Evolutionary conservation across 257 asterid genomes (phyloP).

Genomic region (Forsythia suspensa): DNA sequence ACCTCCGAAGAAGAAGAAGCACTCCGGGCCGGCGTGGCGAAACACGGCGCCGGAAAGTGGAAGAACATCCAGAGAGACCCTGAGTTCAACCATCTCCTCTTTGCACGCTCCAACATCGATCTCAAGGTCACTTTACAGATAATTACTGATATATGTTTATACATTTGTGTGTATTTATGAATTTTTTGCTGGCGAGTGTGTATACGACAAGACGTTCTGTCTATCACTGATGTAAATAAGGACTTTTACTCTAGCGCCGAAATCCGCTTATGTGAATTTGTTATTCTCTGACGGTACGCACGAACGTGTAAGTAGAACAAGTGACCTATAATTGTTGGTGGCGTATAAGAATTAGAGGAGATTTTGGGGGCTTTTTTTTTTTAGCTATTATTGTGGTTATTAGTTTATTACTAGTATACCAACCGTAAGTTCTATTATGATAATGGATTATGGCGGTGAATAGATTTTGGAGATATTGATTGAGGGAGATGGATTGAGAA

Average conservation of each 20-base stretch:
- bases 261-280: neutral
- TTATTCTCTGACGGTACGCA: too few species aligned
- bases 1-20: constrained; percentile 71
- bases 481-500: too few species aligned
- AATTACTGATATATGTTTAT: neutral
- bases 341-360: neutral
- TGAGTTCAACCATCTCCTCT: constrained; percentile 54
- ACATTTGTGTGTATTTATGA: neutral
- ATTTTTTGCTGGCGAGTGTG: neutral
- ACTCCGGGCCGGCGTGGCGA: constrained; percentile 62
- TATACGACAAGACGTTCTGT: neutral
- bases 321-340: neutral
- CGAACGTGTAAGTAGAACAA: too few species aligned
- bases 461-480: too few species aligned
- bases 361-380: neutral
- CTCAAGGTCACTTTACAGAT: constrained; percentile 46
- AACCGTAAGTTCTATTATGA: too few species aligned
- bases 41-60: constrained; percentile 84
- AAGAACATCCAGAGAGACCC: constrained; percentile 68
- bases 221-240: neutral
- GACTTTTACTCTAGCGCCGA: neutral
- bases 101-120: constrained; percentile 69
- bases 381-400: neutral
- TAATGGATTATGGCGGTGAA: too few species aligned
- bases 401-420: too few species aligned